Evolutionary conservation across 139 green algal genomes (phyloP).

Genomic region (Chlamydomonas incerta): DNA sequence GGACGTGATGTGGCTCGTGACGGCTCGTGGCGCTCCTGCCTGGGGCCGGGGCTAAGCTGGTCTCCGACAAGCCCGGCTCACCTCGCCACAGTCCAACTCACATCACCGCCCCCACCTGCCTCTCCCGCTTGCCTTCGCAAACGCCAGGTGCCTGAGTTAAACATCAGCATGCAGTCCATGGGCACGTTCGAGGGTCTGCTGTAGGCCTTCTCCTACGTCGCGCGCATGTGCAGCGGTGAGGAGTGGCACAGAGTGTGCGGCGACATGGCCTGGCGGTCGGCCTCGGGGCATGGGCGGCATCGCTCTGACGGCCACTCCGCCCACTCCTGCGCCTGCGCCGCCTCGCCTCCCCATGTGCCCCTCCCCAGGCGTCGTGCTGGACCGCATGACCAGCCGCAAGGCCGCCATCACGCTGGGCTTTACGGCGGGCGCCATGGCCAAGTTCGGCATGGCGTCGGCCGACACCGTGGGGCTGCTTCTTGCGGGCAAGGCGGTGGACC

Average conservation of each 20-base stretch:
- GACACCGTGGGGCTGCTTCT: too few relatives aligned
- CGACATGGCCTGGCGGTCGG: too few relatives aligned
- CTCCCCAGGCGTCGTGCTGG: too few relatives aligned
- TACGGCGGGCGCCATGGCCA: slow-evolving; percentile 62
- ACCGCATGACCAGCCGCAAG: slow-evolving; percentile 69
- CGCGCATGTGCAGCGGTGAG: slow-evolving; percentile 69
- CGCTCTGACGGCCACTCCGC: not conserved
- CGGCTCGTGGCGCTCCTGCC: not conserved
- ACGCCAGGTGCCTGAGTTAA: too few relatives aligned
- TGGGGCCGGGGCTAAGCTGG: not conserved
- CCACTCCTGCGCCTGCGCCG: not conserved
- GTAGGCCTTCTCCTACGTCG: slow-evolving; percentile 72
- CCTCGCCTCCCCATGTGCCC: slow-evolving; percentile 20
- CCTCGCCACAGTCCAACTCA: not conserved
- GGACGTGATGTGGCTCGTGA: not conserved
- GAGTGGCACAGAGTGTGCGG: too few relatives aligned
- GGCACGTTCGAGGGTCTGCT: slow-evolving; percentile 74
- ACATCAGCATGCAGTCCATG: slow-evolving; percentile 44
- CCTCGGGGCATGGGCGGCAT: not conserved
- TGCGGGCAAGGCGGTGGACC: too few relatives aligned
- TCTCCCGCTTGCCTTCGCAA: not conserved
- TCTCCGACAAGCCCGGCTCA: not conserved
- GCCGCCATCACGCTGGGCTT: slow-evolving; percentile 70
- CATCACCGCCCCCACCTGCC: not conserved
- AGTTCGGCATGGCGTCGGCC: too few relatives aligned